Percentiles rank a stretch among this genome's conserved stretches.
phyloP scores from a whole-genome alignment of 2,329 filamentous ascomycete species.

The Stemphylium vesicarium region DNA sequence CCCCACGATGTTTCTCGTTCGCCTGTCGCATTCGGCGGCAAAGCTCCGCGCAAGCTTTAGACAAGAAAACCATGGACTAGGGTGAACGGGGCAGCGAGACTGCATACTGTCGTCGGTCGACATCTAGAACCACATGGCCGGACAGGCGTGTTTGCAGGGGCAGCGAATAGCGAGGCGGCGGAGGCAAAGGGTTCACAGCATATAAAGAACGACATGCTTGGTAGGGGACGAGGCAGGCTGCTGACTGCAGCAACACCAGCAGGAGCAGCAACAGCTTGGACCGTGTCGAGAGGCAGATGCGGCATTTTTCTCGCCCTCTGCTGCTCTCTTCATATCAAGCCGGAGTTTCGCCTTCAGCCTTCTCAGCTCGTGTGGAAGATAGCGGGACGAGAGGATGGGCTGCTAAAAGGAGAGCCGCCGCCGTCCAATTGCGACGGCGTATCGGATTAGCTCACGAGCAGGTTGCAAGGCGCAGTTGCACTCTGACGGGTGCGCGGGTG shows the following conservation, averaged over 20 bases:
- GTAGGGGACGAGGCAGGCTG: slow-evolving; percentile 1
- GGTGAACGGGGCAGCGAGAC: slow-evolving; percentile 5
- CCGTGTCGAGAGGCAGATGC: slow-evolving; percentile 11
- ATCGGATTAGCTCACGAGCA: neutral
- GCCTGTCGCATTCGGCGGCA: slow-evolving; percentile 22
- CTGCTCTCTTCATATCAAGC: neutral
- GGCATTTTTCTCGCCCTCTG: slow-evolving; percentile 21
- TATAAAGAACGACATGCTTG: slow-evolving; percentile 9
- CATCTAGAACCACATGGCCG: neutral
- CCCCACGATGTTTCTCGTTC: slow-evolving; percentile 15
- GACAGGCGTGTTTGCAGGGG: neutral
- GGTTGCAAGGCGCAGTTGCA: neutral
- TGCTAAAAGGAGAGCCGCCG: neutral
- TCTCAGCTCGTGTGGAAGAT: slow-evolving; percentile 4
- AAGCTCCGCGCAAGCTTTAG: slow-evolving; percentile 18
- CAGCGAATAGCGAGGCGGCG: slow-evolving; percentile 8
- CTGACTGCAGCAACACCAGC: slow-evolving; percentile 11
- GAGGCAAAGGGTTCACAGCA: slow-evolving; percentile 3
- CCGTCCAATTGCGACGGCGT: neutral
- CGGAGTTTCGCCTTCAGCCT: neutral
- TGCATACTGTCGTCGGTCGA: slow-evolving; percentile 4
- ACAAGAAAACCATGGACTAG: slow-evolving; percentile 9
- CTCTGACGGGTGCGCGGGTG: neutral
- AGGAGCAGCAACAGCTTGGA: neutral
- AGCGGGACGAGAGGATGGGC: no score